Percentiles rank a stretch among this genome's conserved stretches.
phyloP scores from a whole-genome alignment of 352 stramenopile species.

The Pythium insidiosum region DNA sequence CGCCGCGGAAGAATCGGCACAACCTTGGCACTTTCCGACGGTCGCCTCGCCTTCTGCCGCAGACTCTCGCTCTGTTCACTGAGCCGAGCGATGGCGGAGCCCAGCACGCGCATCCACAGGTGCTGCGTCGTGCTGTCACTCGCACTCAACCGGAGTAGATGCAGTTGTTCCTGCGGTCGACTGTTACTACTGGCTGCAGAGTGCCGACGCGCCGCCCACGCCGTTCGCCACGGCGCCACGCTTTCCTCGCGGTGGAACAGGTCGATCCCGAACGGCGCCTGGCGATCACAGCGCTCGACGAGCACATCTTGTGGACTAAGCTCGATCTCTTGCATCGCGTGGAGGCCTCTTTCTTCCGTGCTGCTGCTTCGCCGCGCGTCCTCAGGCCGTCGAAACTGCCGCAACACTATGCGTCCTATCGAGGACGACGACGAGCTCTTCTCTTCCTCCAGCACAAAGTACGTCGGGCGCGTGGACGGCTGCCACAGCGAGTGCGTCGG shows the following conservation, averaged over 20 bases:
- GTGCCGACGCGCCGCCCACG: no score
- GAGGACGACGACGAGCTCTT: background rate
- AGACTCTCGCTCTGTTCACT: slow-evolving; percentile 28
- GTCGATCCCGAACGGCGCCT: slow-evolving; percentile 47
- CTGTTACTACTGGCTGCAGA: background rate
- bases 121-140: slow-evolving; percentile 21
- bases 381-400: slow-evolving; percentile 42
- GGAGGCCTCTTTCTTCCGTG: slow-evolving; percentile 4
- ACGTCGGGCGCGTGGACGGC: slow-evolving; percentile 37
- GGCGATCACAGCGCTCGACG: slow-evolving; percentile 32
- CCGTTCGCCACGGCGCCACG: no score
- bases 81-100: slow-evolving; percentile 34
- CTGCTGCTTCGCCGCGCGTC: no score
- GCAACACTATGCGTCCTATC: slow-evolving; percentile 23
- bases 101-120: slow-evolving; percentile 39
- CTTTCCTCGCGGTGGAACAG: slow-evolving; percentile 11
- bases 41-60: slow-evolving; percentile 17
- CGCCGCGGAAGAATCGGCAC: background rate
- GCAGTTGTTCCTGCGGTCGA: background rate
- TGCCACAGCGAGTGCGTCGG: slow-evolving; percentile 48
- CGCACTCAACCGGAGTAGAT: slow-evolving; percentile 33
- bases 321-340: slow-evolving; percentile 21
- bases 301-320: slow-evolving; percentile 52
- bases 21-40: slow-evolving; percentile 9
- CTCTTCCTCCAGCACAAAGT: slow-evolving; percentile 49